phyloP scores from a whole-genome alignment of 2,329 filamentous ascomycete species.

The Colletotrichum camelliae region DNA sequence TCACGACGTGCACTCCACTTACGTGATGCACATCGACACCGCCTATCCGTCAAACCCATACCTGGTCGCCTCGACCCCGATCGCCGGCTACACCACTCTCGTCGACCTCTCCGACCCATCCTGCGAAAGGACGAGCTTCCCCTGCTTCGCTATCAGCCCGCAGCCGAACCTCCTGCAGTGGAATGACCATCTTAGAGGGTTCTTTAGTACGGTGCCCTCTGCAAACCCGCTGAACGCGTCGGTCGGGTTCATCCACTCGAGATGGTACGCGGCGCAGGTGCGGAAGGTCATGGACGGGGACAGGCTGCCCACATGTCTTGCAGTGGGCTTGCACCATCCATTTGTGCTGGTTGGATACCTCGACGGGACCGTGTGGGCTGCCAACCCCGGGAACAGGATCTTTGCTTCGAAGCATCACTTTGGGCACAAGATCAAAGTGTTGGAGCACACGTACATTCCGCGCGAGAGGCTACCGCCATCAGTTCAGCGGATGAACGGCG shows the following conservation, averaged over 20 bases:
- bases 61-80: conserved; percentile 58
- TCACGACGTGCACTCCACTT: conserved; percentile 57
- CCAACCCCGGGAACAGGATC: conserved; percentile 49
- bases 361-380: conserved; percentile 58
- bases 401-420: conserved; percentile 42
- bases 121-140: conserved; percentile 58
- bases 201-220: conserved; percentile 57
- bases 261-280: conserved; percentile 56
- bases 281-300: conserved; percentile 58
- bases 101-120: conserved; percentile 59
- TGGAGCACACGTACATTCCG: conserved; percentile 60
- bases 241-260: conserved; percentile 55
- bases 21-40: conserved; percentile 59
- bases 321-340: conserved; percentile 56
- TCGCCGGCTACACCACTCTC: conserved; percentile 58
- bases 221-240: conserved; percentile 58
- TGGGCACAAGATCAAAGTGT: conserved; percentile 47
- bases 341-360: conserved; percentile 58
- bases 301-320: conserved; percentile 55
- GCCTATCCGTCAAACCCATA: conserved; percentile 63
- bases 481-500: background rate
- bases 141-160: conserved; percentile 54
- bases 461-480: conserved; percentile 28
- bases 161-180: conserved; percentile 60
- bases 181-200: conserved; percentile 61